These are phyloP conservation scores for Lyophyllum shimeji DNA, from an alignment of 768 basidiomycete species.

Conservation along the genomic window DNA sequence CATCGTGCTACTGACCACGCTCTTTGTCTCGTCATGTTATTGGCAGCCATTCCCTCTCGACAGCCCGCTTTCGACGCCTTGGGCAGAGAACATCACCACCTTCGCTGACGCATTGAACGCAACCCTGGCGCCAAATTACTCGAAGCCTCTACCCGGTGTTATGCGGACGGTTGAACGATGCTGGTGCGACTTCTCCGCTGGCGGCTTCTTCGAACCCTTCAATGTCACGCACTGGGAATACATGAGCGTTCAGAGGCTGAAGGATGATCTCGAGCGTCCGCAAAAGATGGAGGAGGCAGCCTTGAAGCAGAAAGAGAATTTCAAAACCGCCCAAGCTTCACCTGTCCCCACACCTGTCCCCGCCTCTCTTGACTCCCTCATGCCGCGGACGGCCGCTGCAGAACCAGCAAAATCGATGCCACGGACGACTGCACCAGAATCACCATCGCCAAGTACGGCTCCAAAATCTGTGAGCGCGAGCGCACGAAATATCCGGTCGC, in stretches of 20 bases:
- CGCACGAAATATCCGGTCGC: constrained; percentile 15
- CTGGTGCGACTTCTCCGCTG: constrained; percentile 77
- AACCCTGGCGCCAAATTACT: constrained; percentile 39
- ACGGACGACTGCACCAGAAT: constrained; percentile 14
- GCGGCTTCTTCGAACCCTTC: constrained; percentile 73
- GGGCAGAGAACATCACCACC: constrained; percentile 71
- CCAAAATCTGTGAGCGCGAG: constrained; percentile 1
- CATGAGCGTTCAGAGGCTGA: constrained; percentile 54
- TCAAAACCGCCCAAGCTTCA: constrained; percentile 4
- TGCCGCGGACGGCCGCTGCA: constrained; percentile 19
- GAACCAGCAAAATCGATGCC: constrained; percentile 10
- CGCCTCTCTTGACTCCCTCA: constrained; percentile 9
- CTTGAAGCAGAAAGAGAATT: constrained; percentile 10
- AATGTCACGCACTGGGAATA: constrained; percentile 76
- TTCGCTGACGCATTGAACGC: constrained; percentile 65
- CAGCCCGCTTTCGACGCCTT: constrained; percentile 60
- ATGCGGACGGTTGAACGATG: constrained; percentile 76
- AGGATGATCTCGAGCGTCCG: constrained; percentile 38
- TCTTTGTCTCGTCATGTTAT: constrained; percentile 86
- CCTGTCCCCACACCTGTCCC: not conserved
- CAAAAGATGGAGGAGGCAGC: constrained; percentile 22
- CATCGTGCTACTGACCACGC: constrained; percentile 76
- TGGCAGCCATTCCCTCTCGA: constrained; percentile 81
- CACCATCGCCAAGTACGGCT: constrained; percentile 2
- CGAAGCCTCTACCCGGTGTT: constrained; percentile 47